These are phyloP conservation scores for Cyphellophora attinorum DNA, from an alignment of 2,329 filamentous ascomycete genomes.

Conservation along the genomic window DNA sequence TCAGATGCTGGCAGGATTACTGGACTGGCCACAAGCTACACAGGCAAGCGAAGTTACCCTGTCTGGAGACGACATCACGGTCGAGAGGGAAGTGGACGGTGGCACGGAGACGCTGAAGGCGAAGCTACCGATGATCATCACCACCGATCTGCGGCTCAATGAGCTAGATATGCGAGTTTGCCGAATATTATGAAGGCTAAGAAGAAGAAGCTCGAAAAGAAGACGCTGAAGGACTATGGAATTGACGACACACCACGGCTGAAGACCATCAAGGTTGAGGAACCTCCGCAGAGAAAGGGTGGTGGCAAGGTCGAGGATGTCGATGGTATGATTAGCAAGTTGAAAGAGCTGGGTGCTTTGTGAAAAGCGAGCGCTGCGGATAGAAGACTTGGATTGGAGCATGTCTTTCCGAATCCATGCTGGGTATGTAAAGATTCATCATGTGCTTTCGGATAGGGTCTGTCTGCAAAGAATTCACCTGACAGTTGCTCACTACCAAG, in stretches of 20 bases:
- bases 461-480: too few species aligned
- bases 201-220: constrained; percentile 98
- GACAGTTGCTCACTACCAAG: too few species aligned
- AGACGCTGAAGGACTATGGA: constrained; percentile 72
- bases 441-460: too few species aligned
- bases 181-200: constrained; percentile 99
- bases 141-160: constrained; percentile 88
- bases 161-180: constrained; percentile 87
- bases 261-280: constrained; percentile 82
- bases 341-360: constrained; percentile 92
- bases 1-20: constrained; percentile 88
- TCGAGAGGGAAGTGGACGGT: constrained; percentile 89
- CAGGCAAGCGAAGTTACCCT: constrained; percentile 81
- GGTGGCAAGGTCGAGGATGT: constrained; percentile 97
- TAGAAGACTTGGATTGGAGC: too few species aligned
- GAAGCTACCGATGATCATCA: constrained; percentile 85
- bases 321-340: constrained; percentile 81
- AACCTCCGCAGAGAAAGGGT: constrained; percentile 78
- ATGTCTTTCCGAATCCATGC: too few species aligned
- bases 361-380: too few species aligned
- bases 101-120: constrained; percentile 82
- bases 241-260: constrained; percentile 65
- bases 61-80: constrained; percentile 57
- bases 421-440: too few species aligned
- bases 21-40: constrained; percentile 91